A percentile compares a stretch with the other conserved stretches of the same genome.
Conservation (phyloP, 768 basidiomycete species). For the Termitomyces sp. region DNA sequence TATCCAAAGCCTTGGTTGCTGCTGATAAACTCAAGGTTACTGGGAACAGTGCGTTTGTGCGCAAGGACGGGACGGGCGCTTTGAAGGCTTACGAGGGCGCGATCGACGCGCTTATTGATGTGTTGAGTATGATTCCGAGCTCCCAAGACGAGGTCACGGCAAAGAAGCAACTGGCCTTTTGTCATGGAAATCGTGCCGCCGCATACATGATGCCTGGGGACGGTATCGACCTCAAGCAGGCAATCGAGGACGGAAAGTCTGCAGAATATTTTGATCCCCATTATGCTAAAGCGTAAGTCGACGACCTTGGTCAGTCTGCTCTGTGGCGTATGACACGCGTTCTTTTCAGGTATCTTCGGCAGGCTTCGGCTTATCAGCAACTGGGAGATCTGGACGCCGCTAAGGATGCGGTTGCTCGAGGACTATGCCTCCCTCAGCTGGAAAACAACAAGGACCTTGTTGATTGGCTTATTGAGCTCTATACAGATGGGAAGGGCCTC, state of each 20-base stretch:
- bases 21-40: slow-evolving; percentile 24
- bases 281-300: slow-evolving; percentile 32
- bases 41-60: slow-evolving; percentile 21
- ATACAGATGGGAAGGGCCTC: slow-evolving; percentile 21
- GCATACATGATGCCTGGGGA: slow-evolving; percentile 24
- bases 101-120: slow-evolving; percentile 21
- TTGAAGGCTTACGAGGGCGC: slow-evolving; percentile 28
- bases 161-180: slow-evolving; percentile 24
- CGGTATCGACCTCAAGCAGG: slow-evolving; percentile 23
- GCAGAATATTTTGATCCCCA: slow-evolving; percentile 22
- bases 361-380: slow-evolving; percentile 24
- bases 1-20: slow-evolving; percentile 15
- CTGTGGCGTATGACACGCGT: not conserved
- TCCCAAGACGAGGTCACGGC: slow-evolving; percentile 21
- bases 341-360: slow-evolving; percentile 26
- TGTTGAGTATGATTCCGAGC: slow-evolving; percentile 22
- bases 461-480: slow-evolving; percentile 20
- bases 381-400: slow-evolving; percentile 21
- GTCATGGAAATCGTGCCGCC: slow-evolving; percentile 30
- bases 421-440: slow-evolving; percentile 21
- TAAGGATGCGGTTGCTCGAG: slow-evolving; percentile 21
- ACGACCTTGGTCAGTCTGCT: not conserved
- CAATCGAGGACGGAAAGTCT: slow-evolving; percentile 27
- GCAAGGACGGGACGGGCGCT: slow-evolving; percentile 23
- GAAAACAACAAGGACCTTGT: slow-evolving; percentile 22